Base-by-base conservation (phyloP, 1,139 yeast genomes). In the Magnusiomyces paraingens region DNA sequence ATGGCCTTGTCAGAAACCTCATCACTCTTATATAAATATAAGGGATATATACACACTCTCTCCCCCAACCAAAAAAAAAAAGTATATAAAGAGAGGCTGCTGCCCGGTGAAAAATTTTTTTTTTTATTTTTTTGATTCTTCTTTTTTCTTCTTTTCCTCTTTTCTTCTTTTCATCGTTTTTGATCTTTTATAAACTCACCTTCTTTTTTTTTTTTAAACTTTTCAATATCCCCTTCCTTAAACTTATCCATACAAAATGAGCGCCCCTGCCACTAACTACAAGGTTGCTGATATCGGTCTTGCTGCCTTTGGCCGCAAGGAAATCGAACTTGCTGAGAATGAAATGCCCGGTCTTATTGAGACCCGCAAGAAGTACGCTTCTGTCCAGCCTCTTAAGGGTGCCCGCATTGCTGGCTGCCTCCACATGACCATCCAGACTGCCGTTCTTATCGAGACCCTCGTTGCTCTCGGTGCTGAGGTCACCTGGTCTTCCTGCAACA, bases 311-410 rank as follows among this genome's bases (percentile, higher is more conserved):
- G 99, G 99, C 79, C 90, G 99, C 83, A 94, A 93, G 79, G 99
- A 93, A 79, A 93, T 93, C 71, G 98, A 93, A 78, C 84, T 93
- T 74, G 93, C 99, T 64, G 99, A 94, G 81, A 93, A 93, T 74
- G 99, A 93, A 79, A 94, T 94, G 99, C 99, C 99, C 67, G 99
- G 99, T 81, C 84, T 93, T 72, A 93, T 93, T 95, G 88, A 91
- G 78, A 91, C 93, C 78, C 87, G 99, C 80, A 82, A 80, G 75
- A 84, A 86, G 76, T 93, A 91, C 79, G 98, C 95, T 66, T 78
- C 80, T 56, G 84, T 82, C 62, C 97, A 93, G 79, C 99, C 99
- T 64, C 84, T 93, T 76, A 86, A 87, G 77, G 99, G 99, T 70
- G 99, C 99, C 65, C 86, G 98, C 79, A 84, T 93, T 71, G 99